These are phyloP conservation scores for Melocanna baccifera DNA, from an alignment of 176 grass and related monocot species.

Conservation along the genomic window DNA sequence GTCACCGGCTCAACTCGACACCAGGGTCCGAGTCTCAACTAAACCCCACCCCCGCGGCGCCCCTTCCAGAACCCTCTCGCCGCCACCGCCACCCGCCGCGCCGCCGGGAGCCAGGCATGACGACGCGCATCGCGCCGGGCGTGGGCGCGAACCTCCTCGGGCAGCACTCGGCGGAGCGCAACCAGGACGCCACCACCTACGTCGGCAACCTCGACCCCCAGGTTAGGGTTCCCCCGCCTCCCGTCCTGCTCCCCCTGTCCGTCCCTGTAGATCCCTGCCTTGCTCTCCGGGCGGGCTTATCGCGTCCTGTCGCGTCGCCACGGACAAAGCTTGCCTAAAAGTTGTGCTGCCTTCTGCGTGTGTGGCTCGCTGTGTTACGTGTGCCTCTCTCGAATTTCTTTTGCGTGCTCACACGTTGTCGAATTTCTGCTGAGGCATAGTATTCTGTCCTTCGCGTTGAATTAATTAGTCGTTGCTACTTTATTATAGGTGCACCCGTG, in stretches of 20 bases:
- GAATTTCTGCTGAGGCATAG: neutral
- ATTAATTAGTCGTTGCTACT: neutral
- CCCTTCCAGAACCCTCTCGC: neutral
- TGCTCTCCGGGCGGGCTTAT: neutral
- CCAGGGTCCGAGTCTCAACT: constrained; percentile 23
- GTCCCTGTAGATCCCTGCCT: neutral
- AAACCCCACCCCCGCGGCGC: constrained; percentile 15
- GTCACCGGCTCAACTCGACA: neutral
- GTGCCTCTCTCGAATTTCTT: no score
- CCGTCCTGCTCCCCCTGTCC: neutral
- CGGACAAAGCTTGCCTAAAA: neutral
- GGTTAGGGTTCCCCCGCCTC: constrained; percentile 35
- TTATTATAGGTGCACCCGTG: neutral
- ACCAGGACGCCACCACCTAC: constrained; percentile 97
- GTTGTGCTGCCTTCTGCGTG: neutral
- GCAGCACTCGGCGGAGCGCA: constrained; percentile 95
- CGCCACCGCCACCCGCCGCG: neutral
- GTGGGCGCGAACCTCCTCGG: constrained; percentile 92
- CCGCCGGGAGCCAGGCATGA: constrained; percentile 44
- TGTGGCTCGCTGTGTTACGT: neutral
- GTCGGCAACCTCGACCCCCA: constrained; percentile 96
- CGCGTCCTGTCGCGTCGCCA: neutral
- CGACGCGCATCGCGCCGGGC: constrained; percentile 94
- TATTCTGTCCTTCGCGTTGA: neutral
- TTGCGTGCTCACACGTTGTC: neutral